Base-by-base conservation (phyloP, 345 rosid genomes). In the Eucalyptus cloeziana region DNA sequence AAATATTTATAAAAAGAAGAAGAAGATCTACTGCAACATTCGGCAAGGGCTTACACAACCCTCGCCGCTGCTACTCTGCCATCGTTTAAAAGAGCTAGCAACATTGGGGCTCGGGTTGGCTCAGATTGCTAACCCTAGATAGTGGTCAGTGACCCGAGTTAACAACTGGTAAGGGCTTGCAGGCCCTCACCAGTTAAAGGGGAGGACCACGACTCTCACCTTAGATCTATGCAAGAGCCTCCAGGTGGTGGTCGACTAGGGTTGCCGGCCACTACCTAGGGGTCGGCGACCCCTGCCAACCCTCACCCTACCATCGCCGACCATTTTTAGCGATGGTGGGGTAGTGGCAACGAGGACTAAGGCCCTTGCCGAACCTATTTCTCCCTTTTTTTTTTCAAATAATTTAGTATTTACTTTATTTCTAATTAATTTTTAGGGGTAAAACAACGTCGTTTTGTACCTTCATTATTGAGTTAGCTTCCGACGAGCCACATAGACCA, bases 131-230 rank as follows among this genome's bases (percentile, higher is more conserved):
- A 52, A 19, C 58, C 58, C 11, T 52, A 0, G 24, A 52, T 0
- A 19, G 0, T 19, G 25, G 10, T 2, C 4, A 0, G 2, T 2
- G 1, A 52, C 58, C 8, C 2, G 0, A 1, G 58, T 0, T 19
- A 1, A 52, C 1, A 0, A 0, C 2, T 52, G 2, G 58, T 52
- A 52, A 52, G 25, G 58, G 58, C 25, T 21, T 21, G 25, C 5
- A 21, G 0, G 58, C 58, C 4, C 25, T 52, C 58, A 52, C 1
- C 1, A 0, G 10, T 21, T 52, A 52, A 7, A 2, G 58, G 58
- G 25, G 10, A 52, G 10, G 58, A 52, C 25, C 58, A 52, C 25
- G 0, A 3, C 58, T 2, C 10, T 52, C 25, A 52, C 10, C 10
- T 2, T 4, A 52, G 1, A 52, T 52, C 56, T 52, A 52, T 0